Percentiles rank a stretch among this genome's conserved stretches.
These are phyloP conservation scores for Aspergillus japonicus DNA, from an alignment of 2,329 filamentous ascomycete genomes.

Conservation along the genomic window DNA sequence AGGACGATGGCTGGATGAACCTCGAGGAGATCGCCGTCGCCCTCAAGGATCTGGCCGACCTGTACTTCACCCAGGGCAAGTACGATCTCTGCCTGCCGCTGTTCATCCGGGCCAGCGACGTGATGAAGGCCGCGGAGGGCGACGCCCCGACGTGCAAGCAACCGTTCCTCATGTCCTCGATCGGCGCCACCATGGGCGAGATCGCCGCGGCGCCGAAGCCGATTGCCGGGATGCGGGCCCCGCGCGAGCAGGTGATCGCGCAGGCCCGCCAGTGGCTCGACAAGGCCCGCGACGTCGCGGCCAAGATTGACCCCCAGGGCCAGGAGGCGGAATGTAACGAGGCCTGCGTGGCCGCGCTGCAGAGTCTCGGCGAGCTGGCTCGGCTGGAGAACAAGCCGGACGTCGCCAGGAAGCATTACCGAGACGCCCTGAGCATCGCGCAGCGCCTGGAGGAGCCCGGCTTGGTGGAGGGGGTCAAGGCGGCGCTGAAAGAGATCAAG, in stretches of 20 bases:
- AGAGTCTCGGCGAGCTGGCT: constrained; percentile 82
- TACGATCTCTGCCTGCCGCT: constrained; percentile 81
- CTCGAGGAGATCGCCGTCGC: constrained; percentile 38
- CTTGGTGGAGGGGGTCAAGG: not conserved
- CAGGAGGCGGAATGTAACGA: constrained; percentile 78
- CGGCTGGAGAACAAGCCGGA: constrained; percentile 66
- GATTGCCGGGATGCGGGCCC: constrained; percentile 42
- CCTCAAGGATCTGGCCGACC: constrained; percentile 65
- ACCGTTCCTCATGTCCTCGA: constrained; percentile 67
- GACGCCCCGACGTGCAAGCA: constrained; percentile 66
- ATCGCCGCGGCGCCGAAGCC: constrained; percentile 32
- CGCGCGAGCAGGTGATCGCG: constrained; percentile 62
- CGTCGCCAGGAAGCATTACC: constrained; percentile 67
- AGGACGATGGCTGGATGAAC: constrained; percentile 38
- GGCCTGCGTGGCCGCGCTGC: constrained; percentile 78
- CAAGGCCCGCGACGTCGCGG: constrained; percentile 69
- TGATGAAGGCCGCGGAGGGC: constrained; percentile 54
- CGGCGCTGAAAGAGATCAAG: not conserved
- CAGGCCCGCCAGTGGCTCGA: constrained; percentile 75
- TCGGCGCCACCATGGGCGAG: constrained; percentile 47
- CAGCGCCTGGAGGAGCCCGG: not conserved
- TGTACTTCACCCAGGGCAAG: constrained; percentile 71
- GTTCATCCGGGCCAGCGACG: constrained; percentile 77
- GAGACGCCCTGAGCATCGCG: constrained; percentile 58
- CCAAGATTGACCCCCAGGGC: constrained; percentile 63